A percentile compares a stretch with the other conserved stretches of the same genome.
These are phyloP conservation scores for Phytophthora hybrid DNA, from an alignment of 352 stramenopile species.

Conservation along the genomic window DNA sequence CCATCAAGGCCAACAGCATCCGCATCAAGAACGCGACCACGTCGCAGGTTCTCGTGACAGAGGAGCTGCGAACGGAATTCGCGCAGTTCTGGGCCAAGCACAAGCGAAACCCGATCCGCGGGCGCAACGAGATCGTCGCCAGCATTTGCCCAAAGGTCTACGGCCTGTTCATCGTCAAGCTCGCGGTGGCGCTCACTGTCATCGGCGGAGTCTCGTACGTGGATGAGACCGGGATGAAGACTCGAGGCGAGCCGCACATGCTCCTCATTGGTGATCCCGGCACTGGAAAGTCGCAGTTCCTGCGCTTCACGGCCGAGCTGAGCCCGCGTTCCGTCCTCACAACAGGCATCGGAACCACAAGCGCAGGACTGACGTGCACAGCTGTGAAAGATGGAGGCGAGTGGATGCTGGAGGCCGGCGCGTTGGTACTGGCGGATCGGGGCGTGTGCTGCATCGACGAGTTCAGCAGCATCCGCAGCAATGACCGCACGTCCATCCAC, in stretches of 20 bases:
- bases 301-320: conserved; percentile 96
- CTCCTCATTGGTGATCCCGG: conserved; percentile 84
- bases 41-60: conserved; percentile 69
- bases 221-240: conserved; percentile 76
- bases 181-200: conserved; percentile 93
- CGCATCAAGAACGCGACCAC: conserved; percentile 72
- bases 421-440: conserved; percentile 91
- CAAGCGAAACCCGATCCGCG: conserved; percentile 53
- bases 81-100: conserved; percentile 90
- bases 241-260: conserved; percentile 88
- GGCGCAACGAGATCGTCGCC: conserved; percentile 93
- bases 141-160: conserved; percentile 96
- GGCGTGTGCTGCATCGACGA: conserved; percentile 98
- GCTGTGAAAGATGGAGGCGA: conserved; percentile 96
- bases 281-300: conserved; percentile 95
- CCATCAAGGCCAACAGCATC: conserved; percentile 82
- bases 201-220: conserved; percentile 90
- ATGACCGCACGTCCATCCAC: conserved; percentile 95
- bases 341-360: conserved; percentile 97
- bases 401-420: conserved; percentile 97
- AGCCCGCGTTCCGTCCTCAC: conserved; percentile 96
- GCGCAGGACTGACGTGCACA: conserved; percentile 96
- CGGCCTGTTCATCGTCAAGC: conserved; percentile 94
- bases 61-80: conserved; percentile 92
- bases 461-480: conserved; percentile 95